Percentiles rank a stretch among this genome's conserved stretches.
These are phyloP conservation scores for Penicillium sp. DNA, from an alignment of 2,329 filamentous ascomycete genomes.

Conservation along the genomic window DNA sequence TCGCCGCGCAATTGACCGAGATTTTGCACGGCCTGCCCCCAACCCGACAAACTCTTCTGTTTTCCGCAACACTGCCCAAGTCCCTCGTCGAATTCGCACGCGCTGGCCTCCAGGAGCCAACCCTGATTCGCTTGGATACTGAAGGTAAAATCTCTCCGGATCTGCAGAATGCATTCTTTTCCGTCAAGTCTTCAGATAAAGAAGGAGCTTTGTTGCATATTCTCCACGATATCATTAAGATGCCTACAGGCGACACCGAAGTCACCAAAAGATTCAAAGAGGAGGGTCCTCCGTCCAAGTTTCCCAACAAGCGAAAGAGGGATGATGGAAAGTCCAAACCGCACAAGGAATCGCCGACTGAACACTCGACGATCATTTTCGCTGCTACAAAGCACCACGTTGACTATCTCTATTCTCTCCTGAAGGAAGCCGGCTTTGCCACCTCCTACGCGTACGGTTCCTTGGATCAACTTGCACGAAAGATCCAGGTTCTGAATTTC, in stretches of 20 bases:
- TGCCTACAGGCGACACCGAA: slow-evolving; percentile 70
- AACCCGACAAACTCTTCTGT: slow-evolving; percentile 85
- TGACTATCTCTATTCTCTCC: slow-evolving; percentile 81
- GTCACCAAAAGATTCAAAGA: slow-evolving; percentile 47
- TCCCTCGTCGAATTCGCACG: slow-evolving; percentile 94
- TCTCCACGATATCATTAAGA: slow-evolving; percentile 86
- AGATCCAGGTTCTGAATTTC: slow-evolving; percentile 89
- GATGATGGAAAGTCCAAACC: slow-evolving; percentile 53
- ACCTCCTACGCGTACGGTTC: slow-evolving; percentile 95
- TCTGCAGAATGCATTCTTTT: slow-evolving; percentile 93
- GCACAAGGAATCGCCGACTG: slow-evolving; percentile 70
- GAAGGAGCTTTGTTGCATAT: slow-evolving; percentile 89
- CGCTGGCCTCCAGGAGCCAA: slow-evolving; percentile 89
- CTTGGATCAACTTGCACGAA: slow-evolving; percentile 88
- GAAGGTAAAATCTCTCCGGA: slow-evolving; percentile 97
- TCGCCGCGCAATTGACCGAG: slow-evolving; percentile 87
- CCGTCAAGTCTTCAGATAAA: slow-evolving; percentile 87
- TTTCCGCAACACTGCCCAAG: slow-evolving; percentile 92
- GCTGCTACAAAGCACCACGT: slow-evolving; percentile 96
- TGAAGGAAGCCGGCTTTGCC: slow-evolving; percentile 79
- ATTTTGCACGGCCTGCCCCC: slow-evolving; percentile 85
- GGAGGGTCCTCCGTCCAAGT: slow-evolving; percentile 21
- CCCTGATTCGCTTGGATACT: slow-evolving; percentile 83
- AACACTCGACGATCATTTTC: slow-evolving; percentile 93
- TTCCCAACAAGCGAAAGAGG: slow-evolving; percentile 45